phyloP scores from a whole-genome alignment of 2,329 filamentous ascomycete genomes.

The Diplocarpon mali region DNA sequence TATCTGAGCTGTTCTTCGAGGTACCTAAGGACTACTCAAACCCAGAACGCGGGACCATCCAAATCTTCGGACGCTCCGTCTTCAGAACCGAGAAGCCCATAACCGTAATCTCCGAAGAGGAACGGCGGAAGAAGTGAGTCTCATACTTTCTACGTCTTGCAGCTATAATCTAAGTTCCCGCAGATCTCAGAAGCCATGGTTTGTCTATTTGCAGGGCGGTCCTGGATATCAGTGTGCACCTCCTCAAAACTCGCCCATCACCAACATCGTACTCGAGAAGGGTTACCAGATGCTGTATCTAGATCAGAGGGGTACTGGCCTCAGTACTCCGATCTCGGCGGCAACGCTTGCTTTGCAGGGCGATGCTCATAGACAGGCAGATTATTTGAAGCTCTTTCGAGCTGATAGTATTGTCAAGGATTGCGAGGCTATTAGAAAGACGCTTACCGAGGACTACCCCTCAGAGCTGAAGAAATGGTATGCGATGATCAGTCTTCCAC shows the following conservation, averaged over 20 bases:
- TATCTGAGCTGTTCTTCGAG: slow-evolving; percentile 78
- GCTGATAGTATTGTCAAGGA: slow-evolving; percentile 87
- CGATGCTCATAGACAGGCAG: slow-evolving; percentile 55
- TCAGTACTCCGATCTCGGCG: slow-evolving; percentile 70
- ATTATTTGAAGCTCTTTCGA: slow-evolving; percentile 74
- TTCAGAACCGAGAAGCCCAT: slow-evolving; percentile 49
- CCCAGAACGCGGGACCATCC: slow-evolving; percentile 57
- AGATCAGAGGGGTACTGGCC: slow-evolving; percentile 84
- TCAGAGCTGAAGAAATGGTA: slow-evolving; percentile 62
- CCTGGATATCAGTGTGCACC: slow-evolving; percentile 68
- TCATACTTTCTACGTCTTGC: slow-evolving; percentile 22
- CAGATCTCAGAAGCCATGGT: slow-evolving; percentile 38
- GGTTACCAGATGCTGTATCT: slow-evolving; percentile 80
- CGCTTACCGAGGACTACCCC: slow-evolving; percentile 59
- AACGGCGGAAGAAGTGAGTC: slow-evolving; percentile 28
- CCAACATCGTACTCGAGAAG: slow-evolving; percentile 59
- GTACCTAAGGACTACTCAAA: slow-evolving; percentile 72
- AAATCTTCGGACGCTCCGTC: slow-evolving; percentile 68
- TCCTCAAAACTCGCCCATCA: slow-evolving; percentile 63
- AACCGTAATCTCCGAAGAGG: slow-evolving; percentile 28
- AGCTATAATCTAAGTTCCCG: neutral
- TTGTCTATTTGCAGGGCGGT: slow-evolving; percentile 75
- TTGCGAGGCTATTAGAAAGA: slow-evolving; percentile 72
- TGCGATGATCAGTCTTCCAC: neutral
- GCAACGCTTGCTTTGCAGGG: slow-evolving; percentile 57